Base-by-base conservation (phyloP, 441 rosid genomes). In the Arabidopsis hybrid region DNA sequence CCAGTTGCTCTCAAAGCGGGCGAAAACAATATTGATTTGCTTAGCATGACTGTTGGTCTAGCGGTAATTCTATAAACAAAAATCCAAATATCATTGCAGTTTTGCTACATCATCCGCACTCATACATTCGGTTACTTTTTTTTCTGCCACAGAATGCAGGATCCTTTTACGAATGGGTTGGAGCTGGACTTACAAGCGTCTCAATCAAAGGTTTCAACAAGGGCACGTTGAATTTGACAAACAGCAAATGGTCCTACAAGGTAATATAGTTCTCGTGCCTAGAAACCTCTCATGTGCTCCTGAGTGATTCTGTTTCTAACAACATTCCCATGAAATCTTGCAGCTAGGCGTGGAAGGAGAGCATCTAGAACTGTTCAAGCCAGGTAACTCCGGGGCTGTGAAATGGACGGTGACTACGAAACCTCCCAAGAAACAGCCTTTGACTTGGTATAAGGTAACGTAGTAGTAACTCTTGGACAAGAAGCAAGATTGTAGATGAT, bases 381-480 rank as follows among this genome's bases (percentile, higher is more conserved):
- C 87, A 60, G 85, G 82, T 63, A 85, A 82, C 38, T 46, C 79
- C 35, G 70, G 71, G 35, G 77, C 65, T 34, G 85, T 80, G 39
- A 82, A 86, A 17, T 95, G 99, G 99, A 78, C 83, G 11, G 79
- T 86, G 60, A 83, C 92, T 63, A 65, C 88, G 17, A 81, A 80
- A 67, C 97, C 96, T 40, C 99, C 93, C 10, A 91, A 79, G 76
- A 65, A 83, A 43, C 91, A 88, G 72, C 91, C 98, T 62, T 82
- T 93, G 82, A 93, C 92, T 51, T 95, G 98, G 99, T 91, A 91
- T 64, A 95, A 90, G 98, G 98, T 93, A 84, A 80, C 36, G 60
- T 8, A 31, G 32, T 31, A 31, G 32, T 5, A 69, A 32, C 46
- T 57, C 36, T 40, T n/a, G 56, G 58, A 46, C 13, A 47, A 56